Conservation (phyloP, 2,329 filamentous ascomycete genomes). For the Xylariaceae sp. region DNA sequence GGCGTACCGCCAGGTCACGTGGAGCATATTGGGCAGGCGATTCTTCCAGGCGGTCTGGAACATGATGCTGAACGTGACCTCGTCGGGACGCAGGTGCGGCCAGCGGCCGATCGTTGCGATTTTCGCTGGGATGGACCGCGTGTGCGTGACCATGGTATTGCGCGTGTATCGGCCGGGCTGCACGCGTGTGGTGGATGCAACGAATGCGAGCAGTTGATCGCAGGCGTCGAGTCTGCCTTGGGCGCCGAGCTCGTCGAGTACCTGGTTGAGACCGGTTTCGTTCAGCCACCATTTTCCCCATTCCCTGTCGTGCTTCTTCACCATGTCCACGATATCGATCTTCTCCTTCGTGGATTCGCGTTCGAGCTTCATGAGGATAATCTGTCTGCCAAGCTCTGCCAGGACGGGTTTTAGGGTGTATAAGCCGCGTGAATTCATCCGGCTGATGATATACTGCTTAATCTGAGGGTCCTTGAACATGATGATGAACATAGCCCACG, state of each 20-base stretch:
- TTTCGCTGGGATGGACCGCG: conserved; percentile 11
- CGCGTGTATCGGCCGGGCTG: conserved; percentile 23
- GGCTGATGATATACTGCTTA: conserved; percentile 44
- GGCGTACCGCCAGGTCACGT: conserved; percentile 30
- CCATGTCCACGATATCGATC: conserved; percentile 15
- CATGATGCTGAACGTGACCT: conserved; percentile 25
- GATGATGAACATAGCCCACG: conserved; percentile 31
- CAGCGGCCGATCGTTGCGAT: conserved; percentile 20
- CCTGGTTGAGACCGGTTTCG: conserved; percentile 25
- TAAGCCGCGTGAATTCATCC: conserved; percentile 23
- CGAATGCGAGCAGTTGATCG: conserved; percentile 20
- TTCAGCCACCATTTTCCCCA: conserved; percentile 29
- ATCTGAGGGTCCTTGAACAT: conserved; percentile 38
- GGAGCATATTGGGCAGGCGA: conserved; percentile 29
- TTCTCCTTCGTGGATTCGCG: neutral
- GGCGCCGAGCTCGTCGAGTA: conserved; percentile 27
- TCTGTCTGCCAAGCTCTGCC: conserved; percentile 24
- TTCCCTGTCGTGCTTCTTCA: conserved; percentile 20
- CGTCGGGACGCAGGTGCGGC: conserved; percentile 18
- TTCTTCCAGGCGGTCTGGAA: conserved; percentile 26
- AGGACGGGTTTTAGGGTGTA: conserved; percentile 20
- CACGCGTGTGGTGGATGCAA: conserved; percentile 6
- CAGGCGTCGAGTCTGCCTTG: conserved; percentile 19
- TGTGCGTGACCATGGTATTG: conserved; percentile 30
- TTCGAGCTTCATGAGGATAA: conserved; percentile 23